Evolutionary conservation across 305 asterid genomes (phyloP), one percentile per base, ranked within the genome.

Genomic region (Andrographis paniculata): DNA sequence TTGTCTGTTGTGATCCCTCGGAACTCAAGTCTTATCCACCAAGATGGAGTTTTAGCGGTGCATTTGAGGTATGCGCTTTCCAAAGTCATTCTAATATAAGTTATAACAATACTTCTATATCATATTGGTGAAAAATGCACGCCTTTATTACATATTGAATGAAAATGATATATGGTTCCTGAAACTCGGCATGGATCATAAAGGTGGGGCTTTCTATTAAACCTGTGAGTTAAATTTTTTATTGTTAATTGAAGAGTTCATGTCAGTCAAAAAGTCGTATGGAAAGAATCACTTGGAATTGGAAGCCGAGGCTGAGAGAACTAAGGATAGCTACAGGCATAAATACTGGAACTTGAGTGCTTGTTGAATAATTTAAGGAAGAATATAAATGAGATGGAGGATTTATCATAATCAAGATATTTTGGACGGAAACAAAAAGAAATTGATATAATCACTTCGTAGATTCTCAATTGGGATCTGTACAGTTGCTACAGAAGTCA

Each of bases 361-460:
- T 67, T 72, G 52, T 72, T 84, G 69, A 60, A 62, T 42, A 80
- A 73, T 41, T 82, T 94, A 64, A 65, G 58, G 52, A 77, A 74
- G 60, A 82, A 69, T 64, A 79, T 72, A 17, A 74, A 75, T 62
- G 87, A 88, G 71, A 85, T 88, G 22, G 93, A 82, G 73, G 81
- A 77, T 45, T 77, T 72, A 30, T 63, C 94, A 45, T 89, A 82
- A 66, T 77, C 95, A 37, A 84, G 84, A 60, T 64, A 52, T 58
- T 56, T 77, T 63, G 71, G 28, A 60, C 77, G 85, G 94, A 82
- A 77, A 74, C 75, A 67, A 61, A 84, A 77, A 65, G 97, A 88
- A 68, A 67, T 38, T 63, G 70, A 48, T 84, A 81, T 73, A 70
- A 50, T 59, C 64, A 69, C 68, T 81, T 82, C 67, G 71, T 82